These are phyloP conservation scores for Anethum foeniculum DNA, from an alignment of 140 eudicot genomes.

Conservation along the genomic window DNA sequence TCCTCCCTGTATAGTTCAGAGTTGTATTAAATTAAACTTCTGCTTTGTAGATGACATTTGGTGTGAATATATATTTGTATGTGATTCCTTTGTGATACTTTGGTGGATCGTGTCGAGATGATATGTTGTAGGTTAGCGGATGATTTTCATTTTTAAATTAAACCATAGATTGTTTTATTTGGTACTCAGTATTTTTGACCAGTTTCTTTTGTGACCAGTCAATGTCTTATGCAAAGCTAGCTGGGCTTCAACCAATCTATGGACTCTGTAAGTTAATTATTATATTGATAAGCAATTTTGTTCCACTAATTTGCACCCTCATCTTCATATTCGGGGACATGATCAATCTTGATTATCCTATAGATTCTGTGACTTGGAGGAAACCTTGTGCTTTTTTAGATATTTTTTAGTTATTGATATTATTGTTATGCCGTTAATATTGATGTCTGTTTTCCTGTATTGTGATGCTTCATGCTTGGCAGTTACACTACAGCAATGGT, in stretches of 20 bases:
- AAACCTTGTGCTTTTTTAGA: neutral
- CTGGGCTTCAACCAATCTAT: constrained; percentile 85
- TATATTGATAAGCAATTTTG: neutral
- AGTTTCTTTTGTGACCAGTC: constrained; percentile 42
- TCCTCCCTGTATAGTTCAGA: neutral
- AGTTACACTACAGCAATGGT: neutral
- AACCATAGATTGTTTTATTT: constrained; percentile 5
- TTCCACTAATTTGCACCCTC: neutral
- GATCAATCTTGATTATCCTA: neutral
- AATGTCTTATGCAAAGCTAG: constrained; percentile 96
- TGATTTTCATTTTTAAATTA: neutral
- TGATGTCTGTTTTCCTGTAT: neutral
- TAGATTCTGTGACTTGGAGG: neutral
- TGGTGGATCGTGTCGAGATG: neutral
- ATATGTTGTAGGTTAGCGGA: neutral
- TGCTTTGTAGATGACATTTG: neutral
- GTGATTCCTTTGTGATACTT: neutral
- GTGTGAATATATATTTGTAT: neutral
- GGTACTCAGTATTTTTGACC: constrained; percentile 13
- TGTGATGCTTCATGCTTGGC: neutral
- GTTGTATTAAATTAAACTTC: neutral
- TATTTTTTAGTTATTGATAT: neutral
- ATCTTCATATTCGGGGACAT: neutral
- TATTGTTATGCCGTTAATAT: neutral
- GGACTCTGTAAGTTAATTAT: constrained; percentile 74